A percentile compares a stretch with the other conserved stretches of the same genome.
Evolutionary conservation across 176 grass and related monocot species (phyloP).

Genomic region (Musa acuminata): DNA sequence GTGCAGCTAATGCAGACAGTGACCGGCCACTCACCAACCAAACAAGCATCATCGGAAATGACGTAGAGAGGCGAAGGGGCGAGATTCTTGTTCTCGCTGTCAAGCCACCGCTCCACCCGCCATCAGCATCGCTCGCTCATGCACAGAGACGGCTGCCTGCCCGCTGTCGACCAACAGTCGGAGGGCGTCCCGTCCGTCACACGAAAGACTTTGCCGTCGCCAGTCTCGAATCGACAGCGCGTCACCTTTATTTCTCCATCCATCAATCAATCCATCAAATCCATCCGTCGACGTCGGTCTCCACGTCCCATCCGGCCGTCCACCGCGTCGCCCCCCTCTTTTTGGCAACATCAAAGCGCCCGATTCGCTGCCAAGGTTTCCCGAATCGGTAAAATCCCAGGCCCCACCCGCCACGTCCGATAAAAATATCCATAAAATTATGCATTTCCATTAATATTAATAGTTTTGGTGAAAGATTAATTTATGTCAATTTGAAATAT

Average conservation of each 20-base stretch:
- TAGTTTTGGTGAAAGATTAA: no score
- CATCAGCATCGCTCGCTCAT: neutral
- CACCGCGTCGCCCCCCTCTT: neutral
- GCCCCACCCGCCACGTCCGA: neutral
- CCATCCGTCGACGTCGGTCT: neutral
- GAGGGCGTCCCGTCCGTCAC: neutral
- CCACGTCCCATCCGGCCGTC: slow-evolving; percentile 11
- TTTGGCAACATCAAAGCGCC: neutral
- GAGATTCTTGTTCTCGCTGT: neutral
- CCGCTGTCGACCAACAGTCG: neutral
- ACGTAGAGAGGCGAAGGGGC: neutral
- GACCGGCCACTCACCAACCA: neutral
- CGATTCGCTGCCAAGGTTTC: slow-evolving; percentile 10
- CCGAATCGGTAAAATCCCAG: neutral
- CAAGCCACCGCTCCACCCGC: neutral
- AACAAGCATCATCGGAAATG: neutral
- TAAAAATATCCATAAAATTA: neutral
- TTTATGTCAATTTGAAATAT: no score
- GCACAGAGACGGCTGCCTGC: neutral
- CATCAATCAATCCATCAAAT: slow-evolving; percentile 8
- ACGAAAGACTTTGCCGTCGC: neutral
- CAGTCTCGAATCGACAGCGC: neutral
- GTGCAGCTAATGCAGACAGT: no score
- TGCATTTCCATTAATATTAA: no score
- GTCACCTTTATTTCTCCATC: neutral